Conservation (phyloP, 2,329 filamentous ascomycete genomes). For the Fusarium caatingaense region DNA sequence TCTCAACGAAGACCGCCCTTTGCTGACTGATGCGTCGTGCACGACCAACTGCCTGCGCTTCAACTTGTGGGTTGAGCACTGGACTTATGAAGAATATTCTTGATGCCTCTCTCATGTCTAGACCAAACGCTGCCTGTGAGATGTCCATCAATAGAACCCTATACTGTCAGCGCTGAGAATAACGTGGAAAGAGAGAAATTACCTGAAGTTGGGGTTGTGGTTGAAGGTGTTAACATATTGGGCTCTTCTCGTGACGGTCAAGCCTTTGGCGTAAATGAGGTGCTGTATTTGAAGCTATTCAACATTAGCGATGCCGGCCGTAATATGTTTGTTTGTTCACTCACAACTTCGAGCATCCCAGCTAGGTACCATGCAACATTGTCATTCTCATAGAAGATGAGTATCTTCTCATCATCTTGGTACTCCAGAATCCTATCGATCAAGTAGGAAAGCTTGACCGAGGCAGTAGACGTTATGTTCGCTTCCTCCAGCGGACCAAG, state of each 20-base stretch:
- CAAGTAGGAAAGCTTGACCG: conserved; percentile 88
- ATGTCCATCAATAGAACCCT: conserved; percentile 91
- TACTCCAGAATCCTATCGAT: conserved; percentile 77
- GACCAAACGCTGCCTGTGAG: conserved; percentile 86
- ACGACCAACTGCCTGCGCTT: conserved; percentile 92
- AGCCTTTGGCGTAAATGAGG: conserved; percentile 74
- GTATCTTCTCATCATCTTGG: conserved; percentile 81
- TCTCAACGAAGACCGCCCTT: conserved; percentile 84
- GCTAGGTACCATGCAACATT: conserved; percentile 89
- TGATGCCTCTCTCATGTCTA: conserved; percentile 86
- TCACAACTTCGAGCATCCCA: conserved; percentile 78
- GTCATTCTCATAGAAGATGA: conserved; percentile 92
- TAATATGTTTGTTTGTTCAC: conserved; percentile 35
- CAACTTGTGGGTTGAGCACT: conserved; percentile 84
- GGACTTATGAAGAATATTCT: conserved; percentile 91
- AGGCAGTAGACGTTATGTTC: conserved; percentile 80
- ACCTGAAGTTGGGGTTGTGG: conserved; percentile 70
- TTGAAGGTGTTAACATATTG: conserved; percentile 86
- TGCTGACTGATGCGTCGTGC: conserved; percentile 88
- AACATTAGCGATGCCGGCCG: conserved; percentile 9
- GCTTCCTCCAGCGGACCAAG: conserved; percentile 66
- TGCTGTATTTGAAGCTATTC: conserved; percentile 66
- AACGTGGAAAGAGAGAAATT: conserved; percentile 1
- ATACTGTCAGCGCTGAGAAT: conserved; percentile 12
- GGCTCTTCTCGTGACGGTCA: conserved; percentile 71